These are phyloP conservation scores for Magnaporthales sp. DNA, from an alignment of 2,329 filamentous ascomycete species.

Conservation along the genomic window DNA sequence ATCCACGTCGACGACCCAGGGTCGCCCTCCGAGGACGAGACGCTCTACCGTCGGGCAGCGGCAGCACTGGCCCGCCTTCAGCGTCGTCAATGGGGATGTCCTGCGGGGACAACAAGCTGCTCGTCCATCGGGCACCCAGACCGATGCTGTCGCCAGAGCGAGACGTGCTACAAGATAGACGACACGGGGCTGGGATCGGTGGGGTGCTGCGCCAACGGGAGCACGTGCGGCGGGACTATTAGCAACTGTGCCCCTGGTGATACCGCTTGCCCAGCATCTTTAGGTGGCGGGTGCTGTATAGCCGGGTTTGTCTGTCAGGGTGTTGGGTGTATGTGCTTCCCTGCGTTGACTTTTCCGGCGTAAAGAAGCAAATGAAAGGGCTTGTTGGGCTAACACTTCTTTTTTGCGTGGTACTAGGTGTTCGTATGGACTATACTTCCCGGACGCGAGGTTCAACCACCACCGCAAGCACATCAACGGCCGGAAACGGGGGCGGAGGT, in stretches of 20 bases:
- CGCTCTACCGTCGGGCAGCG: constrained; percentile 31
- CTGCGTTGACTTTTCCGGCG: neutral
- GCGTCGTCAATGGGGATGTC: constrained; percentile 56
- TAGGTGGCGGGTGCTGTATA: constrained; percentile 71
- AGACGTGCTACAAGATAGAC: constrained; percentile 56
- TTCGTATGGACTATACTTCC: constrained; percentile 19
- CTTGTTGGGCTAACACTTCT: neutral
- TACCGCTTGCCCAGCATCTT: constrained; percentile 52
- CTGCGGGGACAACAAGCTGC: constrained; percentile 57
- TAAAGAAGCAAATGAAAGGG: neutral
- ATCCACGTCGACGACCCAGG: constrained; percentile 11
- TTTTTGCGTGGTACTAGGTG: constrained; percentile 17
- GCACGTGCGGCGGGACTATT: constrained; percentile 54
- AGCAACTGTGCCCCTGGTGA: constrained; percentile 53
- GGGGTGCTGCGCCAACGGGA: constrained; percentile 64
- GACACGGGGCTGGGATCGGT: constrained; percentile 58
- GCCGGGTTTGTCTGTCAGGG: constrained; percentile 61
- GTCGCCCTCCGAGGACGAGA: neutral
- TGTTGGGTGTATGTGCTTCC: constrained; percentile 53
- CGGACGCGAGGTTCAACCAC: constrained; percentile 8
- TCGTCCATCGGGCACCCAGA: constrained; percentile 54
- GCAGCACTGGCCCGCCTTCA: constrained; percentile 39
- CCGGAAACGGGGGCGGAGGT: neutral
- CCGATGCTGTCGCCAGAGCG: constrained; percentile 62
- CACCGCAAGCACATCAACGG: neutral